Conservation (phyloP, 768 basidiomycete species). For the Rhizopogon rudus region DNA sequence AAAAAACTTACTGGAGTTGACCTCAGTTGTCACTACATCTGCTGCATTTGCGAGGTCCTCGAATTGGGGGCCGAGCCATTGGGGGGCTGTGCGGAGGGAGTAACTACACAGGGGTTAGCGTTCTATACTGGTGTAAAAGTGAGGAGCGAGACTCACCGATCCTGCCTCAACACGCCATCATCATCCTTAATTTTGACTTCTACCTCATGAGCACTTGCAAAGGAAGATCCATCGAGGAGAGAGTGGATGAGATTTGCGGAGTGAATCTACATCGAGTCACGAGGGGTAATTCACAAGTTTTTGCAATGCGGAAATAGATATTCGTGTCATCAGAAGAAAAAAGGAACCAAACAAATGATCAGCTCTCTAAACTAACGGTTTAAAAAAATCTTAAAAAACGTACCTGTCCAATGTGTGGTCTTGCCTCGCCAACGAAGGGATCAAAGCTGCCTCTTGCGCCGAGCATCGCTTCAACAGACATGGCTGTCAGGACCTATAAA, state of each 20-base stretch:
- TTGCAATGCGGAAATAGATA: background rate
- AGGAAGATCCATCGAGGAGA: constrained; percentile 61
- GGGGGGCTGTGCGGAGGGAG: constrained; percentile 64
- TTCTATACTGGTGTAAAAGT: too few species aligned
- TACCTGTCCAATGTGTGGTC: constrained; percentile 82
- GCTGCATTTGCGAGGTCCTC: constrained; percentile 70
- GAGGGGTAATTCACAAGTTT: background rate
- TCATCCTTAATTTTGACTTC: constrained; percentile 74
- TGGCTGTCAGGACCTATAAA: constrained; percentile 65
- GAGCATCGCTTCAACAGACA: constrained; percentile 79
- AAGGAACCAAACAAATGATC: background rate
- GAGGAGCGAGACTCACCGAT: constrained; percentile 49
- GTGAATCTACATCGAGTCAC: constrained; percentile 44
- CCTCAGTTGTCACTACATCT: constrained; percentile 63
- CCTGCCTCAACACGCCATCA: constrained; percentile 70
- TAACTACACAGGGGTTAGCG: constrained; percentile 14
- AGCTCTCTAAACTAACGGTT: background rate
- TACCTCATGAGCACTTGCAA: constrained; percentile 65
- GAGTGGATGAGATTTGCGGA: constrained; percentile 63
- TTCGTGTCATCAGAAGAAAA: background rate
- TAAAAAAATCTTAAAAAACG: constrained; percentile 7
- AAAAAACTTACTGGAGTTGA: constrained; percentile 67
- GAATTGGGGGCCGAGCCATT: constrained; percentile 83
- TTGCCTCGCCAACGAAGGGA: constrained; percentile 69
- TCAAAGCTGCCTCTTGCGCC: constrained; percentile 71